phyloP scores from a whole-genome alignment of 768 basidiomycete genomes.

The Serendipita sp. region DNA sequence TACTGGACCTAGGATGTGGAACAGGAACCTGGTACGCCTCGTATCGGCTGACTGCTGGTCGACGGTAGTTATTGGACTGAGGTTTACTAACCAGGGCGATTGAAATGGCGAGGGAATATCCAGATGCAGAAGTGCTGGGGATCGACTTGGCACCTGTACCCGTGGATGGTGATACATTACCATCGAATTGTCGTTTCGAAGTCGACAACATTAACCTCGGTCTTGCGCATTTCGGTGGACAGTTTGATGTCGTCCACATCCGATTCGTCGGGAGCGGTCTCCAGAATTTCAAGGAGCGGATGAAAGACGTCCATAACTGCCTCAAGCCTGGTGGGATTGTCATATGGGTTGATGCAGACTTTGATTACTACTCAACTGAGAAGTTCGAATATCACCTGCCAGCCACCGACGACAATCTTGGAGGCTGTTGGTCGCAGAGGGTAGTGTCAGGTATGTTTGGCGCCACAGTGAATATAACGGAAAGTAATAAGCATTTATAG shows the following conservation, averaged over 20 bases:
- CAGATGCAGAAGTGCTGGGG: constrained; percentile 46
- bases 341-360: constrained; percentile 5
- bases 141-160: constrained; percentile 50
- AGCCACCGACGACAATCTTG: background rate
- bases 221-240: constrained; percentile 25
- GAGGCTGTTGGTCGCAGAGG: background rate
- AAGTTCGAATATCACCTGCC: background rate
- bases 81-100: constrained; percentile 21
- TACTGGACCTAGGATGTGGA: constrained; percentile 6
- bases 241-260: constrained; percentile 56
- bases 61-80: background rate
- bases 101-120: constrained; percentile 55
- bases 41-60: background rate
- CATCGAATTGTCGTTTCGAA: constrained; percentile 35
- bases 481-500: background rate
- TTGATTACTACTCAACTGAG: background rate
- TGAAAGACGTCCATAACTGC: constrained; percentile 1
- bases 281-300: background rate
- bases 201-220: constrained; percentile 40
- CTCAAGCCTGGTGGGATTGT: constrained; percentile 8
- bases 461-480: background rate
- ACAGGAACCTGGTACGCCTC: constrained; percentile 2
- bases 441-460: background rate
- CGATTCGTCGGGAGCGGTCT: constrained; percentile 22
- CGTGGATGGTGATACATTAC: background rate